These are phyloP conservation scores for Mucuna pruriens DNA, from an alignment of 306 rosid genomes.

Conservation along the genomic window DNA sequence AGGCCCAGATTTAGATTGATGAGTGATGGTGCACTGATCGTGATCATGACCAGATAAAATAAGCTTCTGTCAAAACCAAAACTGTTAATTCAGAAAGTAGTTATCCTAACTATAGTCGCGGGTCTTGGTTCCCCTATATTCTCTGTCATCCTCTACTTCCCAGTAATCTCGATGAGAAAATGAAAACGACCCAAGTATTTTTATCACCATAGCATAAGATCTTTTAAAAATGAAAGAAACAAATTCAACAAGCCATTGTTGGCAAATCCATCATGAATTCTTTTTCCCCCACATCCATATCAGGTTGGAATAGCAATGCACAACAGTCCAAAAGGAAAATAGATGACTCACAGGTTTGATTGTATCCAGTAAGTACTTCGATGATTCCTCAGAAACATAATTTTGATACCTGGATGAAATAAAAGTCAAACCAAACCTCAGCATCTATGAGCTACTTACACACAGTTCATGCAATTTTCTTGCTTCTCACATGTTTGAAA, in stretches of 20 bases:
- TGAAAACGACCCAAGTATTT: slow-evolving; percentile 5
- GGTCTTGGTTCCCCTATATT: neutral
- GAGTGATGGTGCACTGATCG: slow-evolving; percentile 76
- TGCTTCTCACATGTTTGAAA: slow-evolving; percentile 14
- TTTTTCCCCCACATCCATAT: neutral
- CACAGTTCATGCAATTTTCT: slow-evolving; percentile 11
- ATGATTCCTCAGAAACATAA: slow-evolving; percentile 63
- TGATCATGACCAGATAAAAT: slow-evolving; percentile 91
- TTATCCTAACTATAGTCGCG: slow-evolving; percentile 5
- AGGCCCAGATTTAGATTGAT: slow-evolving; percentile 56
- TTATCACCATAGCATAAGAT: neutral
- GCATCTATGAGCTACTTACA: slow-evolving; percentile 17
- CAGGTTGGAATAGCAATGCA: slow-evolving; percentile 28
- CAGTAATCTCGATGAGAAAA: neutral
- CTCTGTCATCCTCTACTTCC: neutral
- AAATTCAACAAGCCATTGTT: neutral
- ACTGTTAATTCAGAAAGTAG: slow-evolving; percentile 30
- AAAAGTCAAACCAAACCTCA: slow-evolving; percentile 35
- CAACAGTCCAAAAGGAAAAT: slow-evolving; percentile 32
- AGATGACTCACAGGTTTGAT: slow-evolving; percentile 64
- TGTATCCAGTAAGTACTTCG: slow-evolving; percentile 60
- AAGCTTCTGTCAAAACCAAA: slow-evolving; percentile 57
- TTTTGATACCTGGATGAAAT: slow-evolving; percentile 64
- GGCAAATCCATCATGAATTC: neutral
- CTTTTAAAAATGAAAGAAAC: slow-evolving; percentile 15